Conservation (phyloP, 805 yeast species). For the Ogataea nakhonphanomensis region DNA sequence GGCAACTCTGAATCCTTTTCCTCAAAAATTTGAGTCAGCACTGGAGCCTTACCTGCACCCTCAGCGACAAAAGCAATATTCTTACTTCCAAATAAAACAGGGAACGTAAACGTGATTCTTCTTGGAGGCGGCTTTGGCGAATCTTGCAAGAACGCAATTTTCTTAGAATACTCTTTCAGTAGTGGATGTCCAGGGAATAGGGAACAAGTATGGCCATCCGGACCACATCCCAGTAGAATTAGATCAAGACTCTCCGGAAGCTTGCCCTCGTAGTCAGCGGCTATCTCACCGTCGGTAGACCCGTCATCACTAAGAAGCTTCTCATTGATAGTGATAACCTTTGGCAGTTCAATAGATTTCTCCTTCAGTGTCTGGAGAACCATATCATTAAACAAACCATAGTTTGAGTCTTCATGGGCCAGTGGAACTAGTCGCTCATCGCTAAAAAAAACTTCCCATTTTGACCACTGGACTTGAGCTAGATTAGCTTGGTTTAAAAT, state of each 20-base stretch:
- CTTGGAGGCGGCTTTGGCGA: slow-evolving; percentile 94
- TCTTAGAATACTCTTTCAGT: slow-evolving; percentile 48
- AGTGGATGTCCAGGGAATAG: slow-evolving; percentile 81
- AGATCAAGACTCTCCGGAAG: slow-evolving; percentile 62
- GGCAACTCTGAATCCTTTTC: slow-evolving; percentile 51
- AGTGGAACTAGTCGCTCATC: slow-evolving; percentile 90
- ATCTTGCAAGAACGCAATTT: slow-evolving; percentile 66
- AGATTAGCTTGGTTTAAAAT: slow-evolving; percentile 50
- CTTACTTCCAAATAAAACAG: slow-evolving; percentile 54
- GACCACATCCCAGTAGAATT: slow-evolving; percentile 85
- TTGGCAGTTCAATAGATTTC: slow-evolving; percentile 47
- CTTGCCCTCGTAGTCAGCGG: slow-evolving; percentile 56
- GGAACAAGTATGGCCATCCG: slow-evolving; percentile 95
- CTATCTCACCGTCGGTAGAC: slow-evolving; percentile 51
- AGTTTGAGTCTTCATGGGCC: slow-evolving; percentile 80
- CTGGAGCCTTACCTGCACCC: slow-evolving; percentile 77
- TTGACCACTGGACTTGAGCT: slow-evolving; percentile 54
- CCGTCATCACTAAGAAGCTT: slow-evolving; percentile 54
- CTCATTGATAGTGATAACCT: slow-evolving; percentile 64
- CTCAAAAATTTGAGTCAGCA: slow-evolving; percentile 68
- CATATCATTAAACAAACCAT: slow-evolving; percentile 66
- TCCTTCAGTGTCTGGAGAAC: slow-evolving; percentile 50
- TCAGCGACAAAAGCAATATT: slow-evolving; percentile 81
- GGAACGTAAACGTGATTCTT: slow-evolving; percentile 85
- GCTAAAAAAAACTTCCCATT: slow-evolving; percentile 81